A percentile compares a stretch with the other conserved stretches of the same genome.
Conservation (phyloP, 83 land plant genomes). For the Picea abies region DNA sequence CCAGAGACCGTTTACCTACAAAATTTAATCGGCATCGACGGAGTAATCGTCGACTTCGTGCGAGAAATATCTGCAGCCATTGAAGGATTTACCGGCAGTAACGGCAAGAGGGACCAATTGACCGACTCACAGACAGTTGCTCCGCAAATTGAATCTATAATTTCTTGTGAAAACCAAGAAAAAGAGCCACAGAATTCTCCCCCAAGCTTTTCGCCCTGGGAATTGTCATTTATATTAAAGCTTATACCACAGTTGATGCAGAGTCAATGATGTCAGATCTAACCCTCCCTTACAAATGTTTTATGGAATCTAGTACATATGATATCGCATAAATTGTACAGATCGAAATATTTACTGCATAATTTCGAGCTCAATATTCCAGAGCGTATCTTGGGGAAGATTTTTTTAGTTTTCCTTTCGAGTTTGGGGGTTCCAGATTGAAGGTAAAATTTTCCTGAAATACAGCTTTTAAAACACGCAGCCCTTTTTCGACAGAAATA, state of each 20-base stretch:
- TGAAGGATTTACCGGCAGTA: constrained; percentile 17
- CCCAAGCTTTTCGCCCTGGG: constrained; percentile 40
- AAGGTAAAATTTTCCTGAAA: too few species aligned
- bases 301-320: too few species aligned
- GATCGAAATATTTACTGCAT: too few species aligned
- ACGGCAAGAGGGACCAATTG: neutral
- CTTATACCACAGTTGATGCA: constrained; percentile 59
- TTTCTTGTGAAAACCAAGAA: constrained; percentile 21
- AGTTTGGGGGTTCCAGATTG: too few species aligned
- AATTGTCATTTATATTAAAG: constrained; percentile 48
- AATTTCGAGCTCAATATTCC: too few species aligned
- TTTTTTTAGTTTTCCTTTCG: too few species aligned
- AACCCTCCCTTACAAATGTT: too few species aligned
- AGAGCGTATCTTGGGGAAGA: too few species aligned
- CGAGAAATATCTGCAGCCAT: constrained; percentile 67
- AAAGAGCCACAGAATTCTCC: neutral
- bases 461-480: too few species aligned
- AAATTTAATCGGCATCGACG: constrained; percentile 71
- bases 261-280: neutral
- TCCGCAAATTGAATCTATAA: neutral
- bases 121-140: neutral
- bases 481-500: too few species aligned
- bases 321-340: too few species aligned
- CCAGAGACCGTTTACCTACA: constrained; percentile 78
- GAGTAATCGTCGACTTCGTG: constrained; percentile 89